Percentiles rank a stretch among this genome's conserved stretches.
phyloP scores from a whole-genome alignment of 2,329 filamentous ascomycete genomes.

The Fusarium succisae region DNA sequence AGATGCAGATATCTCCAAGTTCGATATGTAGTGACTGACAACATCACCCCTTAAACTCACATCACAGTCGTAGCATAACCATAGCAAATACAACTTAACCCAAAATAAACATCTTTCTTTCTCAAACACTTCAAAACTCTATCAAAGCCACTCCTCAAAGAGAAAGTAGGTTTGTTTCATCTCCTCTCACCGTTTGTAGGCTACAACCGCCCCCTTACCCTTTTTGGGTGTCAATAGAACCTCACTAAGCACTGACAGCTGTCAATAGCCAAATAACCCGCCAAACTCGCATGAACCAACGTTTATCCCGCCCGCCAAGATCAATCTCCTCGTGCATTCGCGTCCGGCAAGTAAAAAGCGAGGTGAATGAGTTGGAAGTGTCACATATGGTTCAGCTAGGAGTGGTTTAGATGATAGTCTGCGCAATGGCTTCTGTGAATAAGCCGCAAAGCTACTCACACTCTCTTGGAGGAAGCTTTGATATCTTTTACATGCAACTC shows the following conservation, averaged over 20 bases:
- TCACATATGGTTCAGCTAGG: background rate
- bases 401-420: background rate
- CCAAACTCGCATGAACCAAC: conserved; percentile 1
- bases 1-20: background rate
- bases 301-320: background rate
- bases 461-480: background rate
- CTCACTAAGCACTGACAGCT: conserved; percentile 33
- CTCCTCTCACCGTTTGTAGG: conserved; percentile 1
- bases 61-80: background rate
- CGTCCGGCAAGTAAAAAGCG: conserved; percentile 5
- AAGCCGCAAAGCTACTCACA: conserved; percentile 9
- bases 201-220: conserved; percentile 23
- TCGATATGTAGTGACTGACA: no score
- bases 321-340: conserved; percentile 5
- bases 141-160: background rate
- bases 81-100: background rate
- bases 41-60: background rate
- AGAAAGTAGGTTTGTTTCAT: background rate
- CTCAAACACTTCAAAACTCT: background rate
- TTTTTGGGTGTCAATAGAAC: conserved; percentile 41
- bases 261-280: conserved; percentile 8
- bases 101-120: background rate
- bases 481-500: background rate
- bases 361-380: background rate
- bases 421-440: conserved; percentile 4